phyloP scores from a whole-genome alignment of 495 filamentous ascomycete species.

The Xylaria bambusicola region DNA sequence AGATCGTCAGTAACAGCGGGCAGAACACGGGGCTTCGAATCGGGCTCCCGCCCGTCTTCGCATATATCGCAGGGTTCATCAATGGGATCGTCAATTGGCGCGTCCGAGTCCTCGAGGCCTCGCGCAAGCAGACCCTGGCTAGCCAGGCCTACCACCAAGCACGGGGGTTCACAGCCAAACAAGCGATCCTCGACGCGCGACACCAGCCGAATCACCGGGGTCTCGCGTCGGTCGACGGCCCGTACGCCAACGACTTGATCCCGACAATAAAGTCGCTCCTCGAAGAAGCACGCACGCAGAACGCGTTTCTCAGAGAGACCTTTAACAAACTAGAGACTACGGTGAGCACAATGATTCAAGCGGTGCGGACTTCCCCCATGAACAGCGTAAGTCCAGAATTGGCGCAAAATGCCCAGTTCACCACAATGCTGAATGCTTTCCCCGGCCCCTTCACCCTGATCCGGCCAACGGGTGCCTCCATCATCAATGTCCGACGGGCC shows the following conservation, averaged over 20 bases:
- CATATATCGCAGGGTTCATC: not conserved
- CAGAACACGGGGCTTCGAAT: not conserved
- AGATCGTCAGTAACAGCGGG: not conserved
- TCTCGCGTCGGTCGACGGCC: too few relatives aligned
- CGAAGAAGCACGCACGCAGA: not conserved
- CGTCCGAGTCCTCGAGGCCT: not conserved
- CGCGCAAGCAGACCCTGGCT: not conserved
- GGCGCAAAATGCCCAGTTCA: not conserved
- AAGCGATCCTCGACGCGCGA: not conserved
- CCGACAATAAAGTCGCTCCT: not conserved
- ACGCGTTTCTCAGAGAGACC: not conserved
- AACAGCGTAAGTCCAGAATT: not conserved
- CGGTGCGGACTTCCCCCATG: not conserved
- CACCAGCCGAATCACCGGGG: too few relatives aligned
- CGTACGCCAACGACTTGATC: too few relatives aligned
- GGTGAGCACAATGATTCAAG: not conserved
- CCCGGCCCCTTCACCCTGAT: not conserved
- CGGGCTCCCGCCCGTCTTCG: not conserved
- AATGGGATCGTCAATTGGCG: slow-evolving; percentile 8
- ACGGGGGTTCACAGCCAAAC: not conserved
- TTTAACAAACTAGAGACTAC: not conserved
- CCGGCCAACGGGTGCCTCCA: slow-evolving; percentile 7
- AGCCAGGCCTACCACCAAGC: not conserved
- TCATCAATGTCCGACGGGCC: not conserved
- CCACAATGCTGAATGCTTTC: not conserved